Evolutionary conservation across 2,329 filamentous ascomycete genomes (phyloP), one percentile per base, ranked within the genome.

Genomic region (Fusarium napiforme): DNA sequence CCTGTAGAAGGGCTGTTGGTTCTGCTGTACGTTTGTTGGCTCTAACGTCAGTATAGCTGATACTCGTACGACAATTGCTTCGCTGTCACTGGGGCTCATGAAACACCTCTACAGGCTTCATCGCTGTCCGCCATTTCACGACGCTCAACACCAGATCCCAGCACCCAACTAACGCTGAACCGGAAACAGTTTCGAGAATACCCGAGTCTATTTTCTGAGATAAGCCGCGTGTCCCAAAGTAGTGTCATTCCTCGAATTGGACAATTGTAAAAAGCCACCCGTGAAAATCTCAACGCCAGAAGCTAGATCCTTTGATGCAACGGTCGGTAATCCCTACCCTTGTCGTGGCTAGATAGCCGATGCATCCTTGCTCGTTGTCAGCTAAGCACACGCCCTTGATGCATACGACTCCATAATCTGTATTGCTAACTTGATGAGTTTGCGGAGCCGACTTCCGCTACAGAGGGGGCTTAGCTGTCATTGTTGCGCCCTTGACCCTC

Each of bases 191-290:
- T 57, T 64, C 60, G 46, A 64, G 2, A 21, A 28, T 18, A 11
- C 14, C 21, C 28, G 9, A 11, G 32, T 23, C 65, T 49, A 68
- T 23, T 62, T 67, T 68, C 65, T 67, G 65, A 68, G 53, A 12
- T 61, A 49, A 68, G 47, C 47, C 42, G 36, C 52, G 47, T 47
- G 49, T 21, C 16, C 30, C 37, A 40, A 10, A 30, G 23, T 23
- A 23, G 23, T 23, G 23, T 23, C 23, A 23, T 23, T 23, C 23
- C 23, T 23, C 23, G 23, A 23, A 23, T 23, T 23, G 23, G 23
- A 10, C 19, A 58, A 47, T 30, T 49, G 40, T 9, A 14, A 37
- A 26, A 46, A 36, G 30, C 39, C 21, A 57, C 39, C 59, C 50
- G 23, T 36, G 26, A 28, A 58, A 46, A 34, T 53, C 39, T 32